Base-by-base conservation (phyloP, 805 yeast genomes). In the Lipomyces spencermartinsiae region DNA sequence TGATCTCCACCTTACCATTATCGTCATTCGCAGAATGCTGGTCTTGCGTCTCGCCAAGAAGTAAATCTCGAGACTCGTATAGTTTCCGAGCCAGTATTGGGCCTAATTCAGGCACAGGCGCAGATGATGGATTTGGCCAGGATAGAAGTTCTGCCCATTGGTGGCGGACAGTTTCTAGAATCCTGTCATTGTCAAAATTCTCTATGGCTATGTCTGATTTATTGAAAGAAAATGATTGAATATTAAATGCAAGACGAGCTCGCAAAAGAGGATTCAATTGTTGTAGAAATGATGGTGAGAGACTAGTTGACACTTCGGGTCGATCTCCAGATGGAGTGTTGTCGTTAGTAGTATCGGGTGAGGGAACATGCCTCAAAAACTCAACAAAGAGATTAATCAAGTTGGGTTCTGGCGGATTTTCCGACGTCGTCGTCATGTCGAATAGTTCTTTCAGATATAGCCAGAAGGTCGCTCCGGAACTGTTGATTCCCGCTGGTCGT, bases 91-190 rank as follows among this genome's bases (percentile, higher is more conserved):
- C 70, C 33, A 66, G 46, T 7, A 60, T 55, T 6, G 67, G 65
- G 39, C 66, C 71, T 2, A 60, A 9, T 37, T 63, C 68, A 10
- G 68, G 43, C 22, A 19, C 43, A 16, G 56, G 29, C 10, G 57
- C 19, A 7, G 66, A 14, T 10, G 56, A n/a, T 10, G 56, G 19
- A 25, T 8, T 29, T 8, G 63, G 57, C 71, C 71, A 68, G 6
- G 64, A 65, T 19, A 68, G 57, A 51, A 68, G 35, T 29, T 59
- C 60, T 8, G 67, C 69, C 69, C 67, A 68, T 54, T 65, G 65
- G 33, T 49, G 58, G 4, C 53, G 29, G 12, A 34, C 58, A 14
- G 31, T 55, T 58, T 60, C 65, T 19, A 60, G 49, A n/a, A 34
- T 57, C 6, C 56, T 31, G 6, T 55, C 51, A 12, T 46, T 55